Evolutionary conservation across 441 rosid species (phyloP), one percentile per base, ranked within the genome.

Genomic region (Kokia cookei): DNA sequence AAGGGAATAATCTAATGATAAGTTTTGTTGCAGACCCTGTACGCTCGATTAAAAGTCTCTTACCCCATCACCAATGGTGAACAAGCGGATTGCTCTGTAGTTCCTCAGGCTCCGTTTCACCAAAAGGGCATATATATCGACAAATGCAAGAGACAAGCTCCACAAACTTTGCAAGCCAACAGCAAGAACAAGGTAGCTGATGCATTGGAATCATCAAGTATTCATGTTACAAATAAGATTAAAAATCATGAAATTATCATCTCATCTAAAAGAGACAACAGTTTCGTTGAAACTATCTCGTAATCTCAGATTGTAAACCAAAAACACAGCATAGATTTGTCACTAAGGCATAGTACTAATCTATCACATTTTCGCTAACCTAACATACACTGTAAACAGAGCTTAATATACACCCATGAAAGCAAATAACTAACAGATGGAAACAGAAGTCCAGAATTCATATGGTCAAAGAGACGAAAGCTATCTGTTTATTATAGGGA

Each of bases 1-100:
- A 58, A 37, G 26, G 17, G 69, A 68, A 51, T 8, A 68, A 15
- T 55, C 10, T 43, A 12, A 42, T 8, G 9, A 47, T 58, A 15
- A 26, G 45, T 17, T 24, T 72, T 47, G 19, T 66, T 29, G 17
- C 35, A 47, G 51, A 35, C 27, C 51, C 32, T 37, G 15, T 48
- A 17, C n/a, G 32, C 73, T 63, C 57, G 63, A 35, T 61, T 9
- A 77, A 47, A 32, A 69, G 35, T 72, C 68, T 2, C 89, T 89
- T 85, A 90, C 97, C 89, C 92, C 97, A 76, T 92, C 96, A 51
- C 97, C 96, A 45, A 88, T 75, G 14, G 97, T 76, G 73, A 94
- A 87, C 62, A 93, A 73, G 11, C 83, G 76, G 66, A 91, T 76
- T 54, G 82, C 64, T 7, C 64, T 47, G 64, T 70, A 80, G 77